Conservation (phyloP, 108 stramenopile species). For the Cylindrotheca closterium region DNA sequence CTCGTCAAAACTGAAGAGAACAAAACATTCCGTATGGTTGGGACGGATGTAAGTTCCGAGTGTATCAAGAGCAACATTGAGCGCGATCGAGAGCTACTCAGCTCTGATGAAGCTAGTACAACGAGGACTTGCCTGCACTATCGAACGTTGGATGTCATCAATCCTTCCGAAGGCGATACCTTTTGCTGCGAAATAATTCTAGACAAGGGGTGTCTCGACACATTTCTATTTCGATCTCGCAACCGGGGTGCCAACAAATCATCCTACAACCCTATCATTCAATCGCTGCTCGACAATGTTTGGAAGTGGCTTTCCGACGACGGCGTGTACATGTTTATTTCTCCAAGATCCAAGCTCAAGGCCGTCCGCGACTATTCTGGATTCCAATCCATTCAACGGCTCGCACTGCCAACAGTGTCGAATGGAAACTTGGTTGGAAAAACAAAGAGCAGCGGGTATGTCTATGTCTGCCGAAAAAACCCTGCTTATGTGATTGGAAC, state of each 20-base stretch:
- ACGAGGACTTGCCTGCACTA: constrained; percentile 27
- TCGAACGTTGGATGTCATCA: constrained; percentile 48
- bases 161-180: constrained; percentile 13
- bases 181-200: constrained; percentile 65
- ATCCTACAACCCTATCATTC: constrained; percentile 37
- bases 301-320: constrained; percentile 38
- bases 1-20: constrained; percentile 14
- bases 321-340: constrained; percentile 61
- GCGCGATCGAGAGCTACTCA: constrained; percentile 32
- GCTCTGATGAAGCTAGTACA: not conserved
- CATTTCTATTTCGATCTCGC: constrained; percentile 76
- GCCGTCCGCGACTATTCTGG: constrained; percentile 65
- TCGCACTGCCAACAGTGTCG: constrained; percentile 26
- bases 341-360: constrained; percentile 62
- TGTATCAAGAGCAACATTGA: constrained; percentile 50
- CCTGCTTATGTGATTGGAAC: constrained; percentile 36
- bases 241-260: constrained; percentile 45
- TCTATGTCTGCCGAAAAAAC: constrained; percentile 58
- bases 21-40: not conserved
- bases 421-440: constrained; percentile 12
- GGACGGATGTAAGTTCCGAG: constrained; percentile 67
- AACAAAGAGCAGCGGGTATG: constrained; percentile 34
- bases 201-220: constrained; percentile 82
- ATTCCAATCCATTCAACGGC: constrained; percentile 47
- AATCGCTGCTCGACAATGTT: constrained; percentile 58